Evolutionary conservation across 495 filamentous ascomycete species (phyloP).

Genomic region (Friedmanniomyces endolithicus): DNA sequence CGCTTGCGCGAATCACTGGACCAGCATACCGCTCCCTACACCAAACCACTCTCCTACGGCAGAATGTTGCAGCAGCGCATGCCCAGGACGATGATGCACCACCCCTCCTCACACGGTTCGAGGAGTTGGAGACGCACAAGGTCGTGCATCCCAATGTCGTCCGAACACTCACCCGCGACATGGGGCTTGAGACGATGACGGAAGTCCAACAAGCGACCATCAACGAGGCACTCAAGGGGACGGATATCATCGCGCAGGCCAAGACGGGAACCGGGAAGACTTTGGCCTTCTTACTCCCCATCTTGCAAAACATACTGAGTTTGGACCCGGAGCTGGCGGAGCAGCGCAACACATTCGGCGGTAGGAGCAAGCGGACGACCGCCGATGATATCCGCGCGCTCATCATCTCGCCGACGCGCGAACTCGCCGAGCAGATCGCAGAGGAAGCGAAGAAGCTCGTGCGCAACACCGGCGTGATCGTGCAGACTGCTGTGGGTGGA

Average conservation of each 20-base stretch:
- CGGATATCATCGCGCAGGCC: constrained; percentile 50
- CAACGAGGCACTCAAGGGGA: constrained; percentile 58
- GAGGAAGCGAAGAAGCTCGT: constrained; percentile 66
- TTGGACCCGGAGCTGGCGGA: constrained; percentile 42
- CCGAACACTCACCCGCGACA: constrained; percentile 53
- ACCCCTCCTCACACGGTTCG: constrained; percentile 50
- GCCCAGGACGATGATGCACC: background rate
- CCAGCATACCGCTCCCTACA: constrained; percentile 6
- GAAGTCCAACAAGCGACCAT: constrained; percentile 83
- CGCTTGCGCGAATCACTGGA: background rate
- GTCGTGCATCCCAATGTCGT: constrained; percentile 56
- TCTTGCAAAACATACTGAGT: constrained; percentile 46
- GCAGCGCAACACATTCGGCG: constrained; percentile 5
- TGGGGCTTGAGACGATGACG: constrained; percentile 78
- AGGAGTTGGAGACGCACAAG: constrained; percentile 48
- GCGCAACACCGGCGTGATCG: constrained; percentile 50
- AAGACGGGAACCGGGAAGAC: constrained; percentile 39
- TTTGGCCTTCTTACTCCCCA: constrained; percentile 34
- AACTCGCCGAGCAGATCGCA: constrained; percentile 90
- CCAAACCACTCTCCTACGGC: constrained; percentile 11
- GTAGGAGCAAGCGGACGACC: constrained; percentile 26
- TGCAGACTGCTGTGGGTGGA: constrained; percentile 84
- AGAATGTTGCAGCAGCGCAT: constrained; percentile 12
- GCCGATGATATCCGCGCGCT: constrained; percentile 70
- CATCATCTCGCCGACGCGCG: constrained; percentile 86